Evolutionary conservation across 2,329 filamentous ascomycete species (phyloP), one percentile per base, ranked within the genome.

Genomic region (Colletotrichum lini): DNA sequence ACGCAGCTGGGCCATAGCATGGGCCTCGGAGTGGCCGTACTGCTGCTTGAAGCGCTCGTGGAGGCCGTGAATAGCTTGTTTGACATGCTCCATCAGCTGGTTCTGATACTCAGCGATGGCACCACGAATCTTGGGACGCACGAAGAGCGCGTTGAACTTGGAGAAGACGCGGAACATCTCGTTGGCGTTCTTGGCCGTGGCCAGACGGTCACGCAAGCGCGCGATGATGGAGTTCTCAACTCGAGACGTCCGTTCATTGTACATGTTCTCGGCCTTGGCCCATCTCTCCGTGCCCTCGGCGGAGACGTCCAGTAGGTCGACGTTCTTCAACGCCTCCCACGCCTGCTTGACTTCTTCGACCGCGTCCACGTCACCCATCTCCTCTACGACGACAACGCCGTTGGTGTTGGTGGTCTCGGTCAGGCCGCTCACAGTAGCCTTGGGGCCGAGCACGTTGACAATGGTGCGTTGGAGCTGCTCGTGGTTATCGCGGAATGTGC

Each of bases 111-210:
- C 96, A 53, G 95, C 94, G 78, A 99, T 99, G 66, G 96, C 97
- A 75, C 97, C 95, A 75, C 96, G 92, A 83, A 99, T 98, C 87
- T 99, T 99, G n/a, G 96, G 96, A 71, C 96, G 91, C 67, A 99
- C 96, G 76, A 99, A 97, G 40, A 99, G 91, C 2, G 96, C 96
- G 80, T 99, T 99, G 89, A 99, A 99, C 80, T 98, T 98, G 64
- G 96, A 98, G 81, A 99, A 99, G 73, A 99, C 96, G 65, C 97
- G 93, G 82, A 99, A 99, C 96, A 99, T 99, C 83, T 99, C 97
- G 79, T 97, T 98, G 50, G 96, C 96, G 73, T 95, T 98, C 86
- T 97, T 98, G 15, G 96, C 96, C 8, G 95, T 98, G 16, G 95
- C 96, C 67, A 99, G 88, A 70, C 96, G 93, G 82, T 99, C 96